phyloP scores from a whole-genome alignment of 192 early-diverging fungal genomes.

The Coemansia sp. region DNA sequence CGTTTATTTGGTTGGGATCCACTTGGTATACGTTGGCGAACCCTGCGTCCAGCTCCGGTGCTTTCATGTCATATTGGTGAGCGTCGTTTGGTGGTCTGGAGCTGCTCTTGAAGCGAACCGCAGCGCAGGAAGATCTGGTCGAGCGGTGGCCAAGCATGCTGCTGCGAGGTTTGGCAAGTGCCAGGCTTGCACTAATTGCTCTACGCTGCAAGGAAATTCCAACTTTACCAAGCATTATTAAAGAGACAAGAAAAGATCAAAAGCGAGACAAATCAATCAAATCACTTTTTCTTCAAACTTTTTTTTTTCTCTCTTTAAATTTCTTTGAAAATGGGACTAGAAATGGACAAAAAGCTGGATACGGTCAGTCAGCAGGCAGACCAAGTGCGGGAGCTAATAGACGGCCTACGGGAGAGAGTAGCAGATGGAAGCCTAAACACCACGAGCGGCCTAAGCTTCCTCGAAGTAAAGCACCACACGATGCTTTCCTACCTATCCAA shows the following conservation, averaged over 20 bases:
- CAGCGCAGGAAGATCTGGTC: no score
- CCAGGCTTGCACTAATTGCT: no score
- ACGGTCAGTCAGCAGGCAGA: slow-evolving; percentile 35
- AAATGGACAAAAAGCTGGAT: slow-evolving; percentile 21
- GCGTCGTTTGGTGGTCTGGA: no score
- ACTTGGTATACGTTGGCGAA: slow-evolving; percentile 45
- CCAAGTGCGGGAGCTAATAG: slow-evolving; percentile 46
- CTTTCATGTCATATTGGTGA: slow-evolving; percentile 52
- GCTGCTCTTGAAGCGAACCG: no score
- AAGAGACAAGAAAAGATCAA: no score
- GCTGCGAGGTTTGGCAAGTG: no score
- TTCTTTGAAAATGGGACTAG: not conserved
- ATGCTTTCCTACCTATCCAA: slow-evolving; percentile 83
- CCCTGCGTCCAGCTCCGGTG: slow-evolving; percentile 42
- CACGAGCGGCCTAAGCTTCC: slow-evolving; percentile 77
- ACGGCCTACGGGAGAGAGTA: slow-evolving; percentile 49
- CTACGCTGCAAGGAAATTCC: no score
- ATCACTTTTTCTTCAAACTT: not conserved
- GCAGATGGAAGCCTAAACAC: slow-evolving; percentile 62
- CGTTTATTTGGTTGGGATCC: slow-evolving; percentile 28
- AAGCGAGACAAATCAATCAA: not conserved
- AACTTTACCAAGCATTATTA: no score
- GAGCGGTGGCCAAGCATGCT: no score
- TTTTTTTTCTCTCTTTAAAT: not conserved
- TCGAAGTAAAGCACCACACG: slow-evolving; percentile 86